Evolutionary conservation across 148 eudicot genomes (phyloP).

Genomic region (Cornus florida): DNA sequence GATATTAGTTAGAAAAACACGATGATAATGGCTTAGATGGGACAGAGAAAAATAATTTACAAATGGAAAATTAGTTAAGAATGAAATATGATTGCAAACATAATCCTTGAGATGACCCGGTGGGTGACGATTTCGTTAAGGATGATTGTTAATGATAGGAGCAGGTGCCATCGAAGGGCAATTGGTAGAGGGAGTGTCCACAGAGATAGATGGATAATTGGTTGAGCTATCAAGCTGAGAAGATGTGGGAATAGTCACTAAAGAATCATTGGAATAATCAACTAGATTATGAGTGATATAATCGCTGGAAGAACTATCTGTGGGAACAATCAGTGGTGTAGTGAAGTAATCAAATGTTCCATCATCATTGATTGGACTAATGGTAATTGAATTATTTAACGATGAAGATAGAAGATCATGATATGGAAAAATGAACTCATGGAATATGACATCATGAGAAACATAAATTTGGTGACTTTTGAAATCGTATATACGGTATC

Average conservation of each 20-base stretch:
- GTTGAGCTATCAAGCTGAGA: too few relatives aligned
- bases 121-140: background rate
- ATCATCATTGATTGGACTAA: background rate
- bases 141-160: too few relatives aligned
- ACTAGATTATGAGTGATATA: background rate
- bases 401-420: background rate
- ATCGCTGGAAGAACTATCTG: too few relatives aligned
- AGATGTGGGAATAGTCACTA: background rate
- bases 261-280: conserved; percentile 7
- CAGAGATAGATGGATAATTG: too few relatives aligned
- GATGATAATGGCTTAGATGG: conserved; percentile 2
- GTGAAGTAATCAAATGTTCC: background rate
- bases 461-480: too few relatives aligned
- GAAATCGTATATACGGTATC: too few relatives aligned
- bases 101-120: background rate
- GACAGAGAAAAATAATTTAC: background rate
- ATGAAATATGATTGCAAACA: background rate
- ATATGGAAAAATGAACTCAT: conserved; percentile 4
- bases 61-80: background rate
- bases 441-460: background rate
- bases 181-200: too few relatives aligned
- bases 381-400: too few relatives aligned
- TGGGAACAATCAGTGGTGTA: too few relatives aligned
- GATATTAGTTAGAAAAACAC: conserved; percentile 2
- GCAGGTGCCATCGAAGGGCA: too few relatives aligned